A percentile compares a stretch with the other conserved stretches of the same genome.
These are phyloP conservation scores for Noccaea caerulescens DNA, from an alignment of 345 rosid species.

Conservation along the genomic window DNA sequence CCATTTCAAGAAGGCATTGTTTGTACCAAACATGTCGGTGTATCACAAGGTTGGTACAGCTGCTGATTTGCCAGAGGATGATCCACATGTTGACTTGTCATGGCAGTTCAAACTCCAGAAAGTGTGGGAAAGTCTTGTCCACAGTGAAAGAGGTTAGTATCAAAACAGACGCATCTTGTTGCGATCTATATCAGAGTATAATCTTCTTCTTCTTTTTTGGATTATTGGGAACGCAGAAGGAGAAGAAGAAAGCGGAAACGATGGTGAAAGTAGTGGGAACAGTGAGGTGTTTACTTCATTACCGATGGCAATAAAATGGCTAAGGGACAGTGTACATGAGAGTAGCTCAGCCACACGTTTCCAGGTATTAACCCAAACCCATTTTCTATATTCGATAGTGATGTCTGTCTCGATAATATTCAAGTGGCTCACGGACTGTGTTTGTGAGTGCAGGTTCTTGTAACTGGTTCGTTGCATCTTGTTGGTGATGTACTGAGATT, in stretches of 20 bases:
- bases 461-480: slow-evolving; percentile 88
- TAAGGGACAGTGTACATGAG: slow-evolving; percentile 68
- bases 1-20: slow-evolving; percentile 83
- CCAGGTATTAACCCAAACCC: slow-evolving; percentile 60
- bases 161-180: too few relatives aligned
- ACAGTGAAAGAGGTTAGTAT: slow-evolving; percentile 49
- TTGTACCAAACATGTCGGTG: slow-evolving; percentile 89
- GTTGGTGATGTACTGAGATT: slow-evolving; percentile 87
- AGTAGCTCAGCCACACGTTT: slow-evolving; percentile 58
- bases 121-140: slow-evolving; percentile 82
- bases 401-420: not conserved
- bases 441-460: slow-evolving; percentile 66
- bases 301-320: slow-evolving; percentile 88
- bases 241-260: slow-evolving; percentile 63
- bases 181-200: too few relatives aligned
- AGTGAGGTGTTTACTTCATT: slow-evolving; percentile 88
- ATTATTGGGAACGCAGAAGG: slow-evolving; percentile 55
- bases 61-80: slow-evolving; percentile 52
- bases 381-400: not conserved
- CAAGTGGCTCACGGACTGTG: not conserved
- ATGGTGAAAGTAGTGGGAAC: slow-evolving; percentile 54
- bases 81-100: slow-evolving; percentile 77
- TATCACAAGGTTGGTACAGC: slow-evolving; percentile 82
- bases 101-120: slow-evolving; percentile 87
- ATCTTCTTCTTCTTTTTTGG: not conserved